A percentile compares a stretch with the other conserved stretches of the same genome.
Conservation (phyloP, 495 filamentous ascomycete genomes). For the Penicillium parvum region DNA sequence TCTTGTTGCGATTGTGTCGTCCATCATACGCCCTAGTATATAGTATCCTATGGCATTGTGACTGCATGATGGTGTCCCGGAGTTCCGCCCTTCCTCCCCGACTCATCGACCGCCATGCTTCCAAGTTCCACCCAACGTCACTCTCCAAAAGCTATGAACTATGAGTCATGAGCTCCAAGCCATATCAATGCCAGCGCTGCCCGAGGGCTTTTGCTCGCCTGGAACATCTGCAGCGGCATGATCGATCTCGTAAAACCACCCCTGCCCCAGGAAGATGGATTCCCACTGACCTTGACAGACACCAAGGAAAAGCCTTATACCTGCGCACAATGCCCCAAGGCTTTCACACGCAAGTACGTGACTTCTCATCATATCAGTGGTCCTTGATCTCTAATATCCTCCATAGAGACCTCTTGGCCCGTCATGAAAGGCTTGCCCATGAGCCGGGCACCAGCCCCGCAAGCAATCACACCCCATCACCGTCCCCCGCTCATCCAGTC, state of each 20-base stretch:
- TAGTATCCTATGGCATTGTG: no score
- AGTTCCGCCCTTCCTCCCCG: constrained; percentile 10
- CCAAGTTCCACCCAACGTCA: background rate
- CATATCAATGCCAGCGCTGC: constrained; percentile 39
- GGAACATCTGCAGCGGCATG: constrained; percentile 43
- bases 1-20: no score
- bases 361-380: background rate
- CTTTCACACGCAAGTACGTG: constrained; percentile 40
- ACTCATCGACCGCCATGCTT: background rate
- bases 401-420: constrained; percentile 32
- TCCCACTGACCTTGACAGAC: constrained; percentile 26
- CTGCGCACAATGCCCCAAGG: constrained; percentile 36
- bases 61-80: constrained; percentile 2
- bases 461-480: constrained; percentile 12
- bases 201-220: constrained; percentile 34
- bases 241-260: constrained; percentile 36
- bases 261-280: background rate
- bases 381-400: background rate
- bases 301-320: constrained; percentile 42
- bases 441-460: constrained; percentile 15
- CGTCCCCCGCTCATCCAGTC: constrained; percentile 18
- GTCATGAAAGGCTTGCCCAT: constrained; percentile 37
- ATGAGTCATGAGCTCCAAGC: constrained; percentile 21
- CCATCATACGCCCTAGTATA: no score
- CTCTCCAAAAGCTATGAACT: constrained; percentile 1